phyloP scores from a whole-genome alignment of 331 rosid genomes.

The Acacia pycnantha region DNA sequence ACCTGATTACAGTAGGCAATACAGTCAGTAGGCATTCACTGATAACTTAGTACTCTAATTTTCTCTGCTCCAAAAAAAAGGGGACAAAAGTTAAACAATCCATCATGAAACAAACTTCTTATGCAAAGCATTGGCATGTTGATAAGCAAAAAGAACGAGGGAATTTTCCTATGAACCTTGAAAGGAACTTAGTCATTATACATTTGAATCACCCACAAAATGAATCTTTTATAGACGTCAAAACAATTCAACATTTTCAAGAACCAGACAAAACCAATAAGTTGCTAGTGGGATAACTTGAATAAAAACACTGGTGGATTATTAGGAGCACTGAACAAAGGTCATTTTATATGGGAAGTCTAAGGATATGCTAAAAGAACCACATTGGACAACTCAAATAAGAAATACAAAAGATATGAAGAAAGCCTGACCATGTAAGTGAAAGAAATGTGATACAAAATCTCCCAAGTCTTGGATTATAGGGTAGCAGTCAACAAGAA shows the following conservation, averaged over 20 bases:
- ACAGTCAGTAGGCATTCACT: slow-evolving; percentile 22
- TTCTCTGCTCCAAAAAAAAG: background rate
- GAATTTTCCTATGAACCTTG: background rate
- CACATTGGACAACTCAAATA: background rate
- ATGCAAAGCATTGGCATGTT: background rate
- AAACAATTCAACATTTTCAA: background rate
- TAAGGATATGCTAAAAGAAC: slow-evolving; percentile 9
- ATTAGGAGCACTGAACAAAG: background rate
- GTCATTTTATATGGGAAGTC: background rate
- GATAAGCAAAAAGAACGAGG: slow-evolving; percentile 10
- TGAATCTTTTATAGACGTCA: background rate
- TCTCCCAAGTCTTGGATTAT: slow-evolving; percentile 8
- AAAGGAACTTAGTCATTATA: background rate
- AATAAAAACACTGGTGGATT: slow-evolving; percentile 8
- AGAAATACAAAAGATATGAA: background rate
- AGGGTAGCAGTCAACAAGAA: background rate
- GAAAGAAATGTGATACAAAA: background rate
- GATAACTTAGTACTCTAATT: background rate
- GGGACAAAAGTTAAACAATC: background rate
- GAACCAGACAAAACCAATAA: slow-evolving; percentile 1
- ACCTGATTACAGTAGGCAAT: slow-evolving; percentile 49
- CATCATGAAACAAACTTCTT: slow-evolving; percentile 7
- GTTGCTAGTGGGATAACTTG: slow-evolving; percentile 2
- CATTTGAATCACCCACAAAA: background rate
- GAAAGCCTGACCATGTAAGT: background rate